phyloP scores from a whole-genome alignment of 257 asterid genomes.

The Nicotiana paniculata region DNA sequence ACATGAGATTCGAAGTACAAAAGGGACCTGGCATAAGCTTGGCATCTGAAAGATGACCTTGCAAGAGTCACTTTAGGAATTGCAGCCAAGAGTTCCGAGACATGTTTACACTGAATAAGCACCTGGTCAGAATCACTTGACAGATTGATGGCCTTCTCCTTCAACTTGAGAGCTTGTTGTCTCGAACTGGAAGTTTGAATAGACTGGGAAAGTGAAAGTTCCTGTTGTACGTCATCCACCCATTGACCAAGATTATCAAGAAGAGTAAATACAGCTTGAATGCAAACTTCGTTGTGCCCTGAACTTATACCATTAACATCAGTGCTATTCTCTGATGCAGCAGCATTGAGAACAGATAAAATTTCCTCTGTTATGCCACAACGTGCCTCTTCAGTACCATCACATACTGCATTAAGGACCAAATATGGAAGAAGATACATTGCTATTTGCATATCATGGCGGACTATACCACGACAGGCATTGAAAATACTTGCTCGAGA shows the following conservation, averaged over 20 bases:
- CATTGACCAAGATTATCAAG: constrained; percentile 99
- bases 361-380: constrained; percentile 76
- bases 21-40: constrained; percentile 92
- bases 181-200: constrained; percentile 44
- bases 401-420: constrained; percentile 83
- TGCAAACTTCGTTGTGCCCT: constrained; percentile 91
- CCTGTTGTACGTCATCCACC: constrained; percentile 92
- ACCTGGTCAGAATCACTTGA: constrained; percentile 47
- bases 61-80: constrained; percentile 91
- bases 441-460: constrained; percentile 94
- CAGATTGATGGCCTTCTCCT: constrained; percentile 40
- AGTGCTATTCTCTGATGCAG: constrained; percentile 57
- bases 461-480: constrained; percentile 97
- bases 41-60: constrained; percentile 92
- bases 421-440: constrained; percentile 93
- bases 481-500: constrained; percentile 76
- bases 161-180: constrained; percentile 51
- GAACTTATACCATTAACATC: constrained; percentile 45
- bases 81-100: constrained; percentile 73
- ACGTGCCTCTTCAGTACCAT: constrained; percentile 89
- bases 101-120: constrained; percentile 74
- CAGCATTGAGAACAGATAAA: constrained; percentile 77
- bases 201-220: constrained; percentile 85
- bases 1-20: constrained; percentile 86
- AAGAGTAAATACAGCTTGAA: constrained; percentile 90